These are phyloP conservation scores for Berberis thunbergii DNA, from an alignment of 164 flowering plant genomes.

Conservation along the genomic window DNA sequence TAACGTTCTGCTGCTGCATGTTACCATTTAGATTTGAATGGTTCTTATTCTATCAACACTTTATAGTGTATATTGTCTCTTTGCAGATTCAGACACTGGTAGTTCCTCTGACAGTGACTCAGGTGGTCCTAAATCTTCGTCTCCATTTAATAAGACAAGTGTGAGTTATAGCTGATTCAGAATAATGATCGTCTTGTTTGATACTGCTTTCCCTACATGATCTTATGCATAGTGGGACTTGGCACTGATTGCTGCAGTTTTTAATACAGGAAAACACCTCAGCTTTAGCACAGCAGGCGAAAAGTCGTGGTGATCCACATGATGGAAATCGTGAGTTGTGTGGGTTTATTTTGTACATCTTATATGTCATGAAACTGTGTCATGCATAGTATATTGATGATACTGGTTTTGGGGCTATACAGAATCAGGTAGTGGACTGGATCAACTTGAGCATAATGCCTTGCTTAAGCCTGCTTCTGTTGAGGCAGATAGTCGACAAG, in stretches of 20 bases:
- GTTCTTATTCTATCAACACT: background rate
- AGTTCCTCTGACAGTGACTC: constrained; percentile 59
- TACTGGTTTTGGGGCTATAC: constrained; percentile 2
- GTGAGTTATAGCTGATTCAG: constrained; percentile 17
- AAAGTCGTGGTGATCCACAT: constrained; percentile 18
- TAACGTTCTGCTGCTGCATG: too few relatives aligned
- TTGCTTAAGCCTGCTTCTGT: constrained; percentile 18
- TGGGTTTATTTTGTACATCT: background rate
- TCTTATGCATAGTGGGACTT: background rate
- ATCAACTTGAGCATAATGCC: constrained; percentile 32
- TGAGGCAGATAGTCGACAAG: constrained; percentile 36
- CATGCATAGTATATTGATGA: background rate
- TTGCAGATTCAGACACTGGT: constrained; percentile 53
- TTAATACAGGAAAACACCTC: constrained; percentile 24
- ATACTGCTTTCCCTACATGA: background rate
- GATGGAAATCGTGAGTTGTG: constrained; percentile 34
- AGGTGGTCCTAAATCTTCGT: constrained; percentile 40
- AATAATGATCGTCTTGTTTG: background rate
- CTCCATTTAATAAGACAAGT: constrained; percentile 26
- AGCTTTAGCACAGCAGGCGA: constrained; percentile 23
- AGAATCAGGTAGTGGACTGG: constrained; percentile 33
- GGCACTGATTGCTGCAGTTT: constrained; percentile 1
- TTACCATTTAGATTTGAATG: too few relatives aligned
- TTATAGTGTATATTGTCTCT: background rate
- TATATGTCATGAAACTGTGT: background rate